Evolutionary conservation across 2,329 filamentous ascomycete genomes (phyloP).

Genomic region (Cryphonectria naterciae): DNA sequence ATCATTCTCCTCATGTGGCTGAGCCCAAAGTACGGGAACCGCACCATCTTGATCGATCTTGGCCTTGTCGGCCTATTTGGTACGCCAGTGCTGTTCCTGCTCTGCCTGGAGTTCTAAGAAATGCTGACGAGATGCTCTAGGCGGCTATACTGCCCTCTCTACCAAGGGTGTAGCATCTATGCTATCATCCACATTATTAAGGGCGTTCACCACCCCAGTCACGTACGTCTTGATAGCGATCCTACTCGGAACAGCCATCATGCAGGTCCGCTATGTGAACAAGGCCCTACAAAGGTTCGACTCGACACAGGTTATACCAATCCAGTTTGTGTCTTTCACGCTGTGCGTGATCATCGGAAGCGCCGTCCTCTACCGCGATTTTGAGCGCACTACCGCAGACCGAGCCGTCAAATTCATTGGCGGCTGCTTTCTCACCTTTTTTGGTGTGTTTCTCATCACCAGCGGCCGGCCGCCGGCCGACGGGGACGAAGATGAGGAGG

Average conservation of each 20-base stretch:
- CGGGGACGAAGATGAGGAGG: constrained; percentile 64
- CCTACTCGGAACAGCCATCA: constrained; percentile 81
- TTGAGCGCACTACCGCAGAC: constrained; percentile 76
- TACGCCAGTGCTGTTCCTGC: constrained; percentile 45
- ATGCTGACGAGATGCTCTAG: constrained; percentile 45
- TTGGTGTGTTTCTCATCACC: constrained; percentile 96
- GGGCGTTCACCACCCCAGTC: constrained; percentile 87
- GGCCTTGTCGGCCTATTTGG: constrained; percentile 93
- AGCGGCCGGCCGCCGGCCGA: constrained; percentile 70
- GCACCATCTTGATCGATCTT: constrained; percentile 87
- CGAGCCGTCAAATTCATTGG: constrained; percentile 85
- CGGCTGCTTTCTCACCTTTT: constrained; percentile 89
- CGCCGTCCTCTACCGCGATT: constrained; percentile 91
- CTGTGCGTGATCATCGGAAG: constrained; percentile 94
- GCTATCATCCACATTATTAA: constrained; percentile 86
- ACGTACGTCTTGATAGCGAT: constrained; percentile 85
- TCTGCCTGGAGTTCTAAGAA: constrained; percentile 10
- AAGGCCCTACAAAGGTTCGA: constrained; percentile 86
- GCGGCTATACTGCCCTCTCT: constrained; percentile 93
- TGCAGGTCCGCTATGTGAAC: constrained; percentile 98
- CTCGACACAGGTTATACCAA: constrained; percentile 96
- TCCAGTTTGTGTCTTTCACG: constrained; percentile 96
- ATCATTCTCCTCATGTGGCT: constrained; percentile 80
- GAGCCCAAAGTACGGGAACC: constrained; percentile 82
- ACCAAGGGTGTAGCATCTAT: constrained; percentile 97